Evolutionary conservation across 1,284 basidiomycete species (phyloP), one percentile per base, ranked within the genome.

Genomic region (Cryptococcus sp.): DNA sequence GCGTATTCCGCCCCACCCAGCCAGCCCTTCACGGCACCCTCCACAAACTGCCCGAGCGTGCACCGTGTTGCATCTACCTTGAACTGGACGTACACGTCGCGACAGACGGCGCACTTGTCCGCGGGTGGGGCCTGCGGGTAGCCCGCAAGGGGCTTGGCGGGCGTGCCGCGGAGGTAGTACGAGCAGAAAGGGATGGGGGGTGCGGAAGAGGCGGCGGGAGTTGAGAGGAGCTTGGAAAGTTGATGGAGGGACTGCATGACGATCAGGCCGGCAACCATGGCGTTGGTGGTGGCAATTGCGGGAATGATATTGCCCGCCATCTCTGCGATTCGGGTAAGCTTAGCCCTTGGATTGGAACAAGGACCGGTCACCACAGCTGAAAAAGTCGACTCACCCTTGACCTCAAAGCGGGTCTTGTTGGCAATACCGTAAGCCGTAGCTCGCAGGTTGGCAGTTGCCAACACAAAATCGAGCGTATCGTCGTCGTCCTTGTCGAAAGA

Each of bases 281-380:
- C 96, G 75, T 99, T 99, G 8, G 96, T 99, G 0, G 96, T 98
- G 2, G 96, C 96, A 65, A 98, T 98, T 1, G 96, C 96, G 0
- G 96, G 96, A 61, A 96, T 97, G 73, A 98, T 98, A 78, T 98
- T 99, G 12, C 96, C 95, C 0, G 96, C 96, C 90, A 98, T 98
- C 79, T 98, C 93, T 93, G 71, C n/a, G 18, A 23, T 12, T 42
- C 18, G 39, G 20, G 33, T 48, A 46, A 67, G 61, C 53, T 50
- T 21, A 42, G 15, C 2, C 3, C 15, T 24, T 21, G 6, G n/a
- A 0, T 44, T 18, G 5, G 9, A 33, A 9, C 28, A 49, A 40
- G 7, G 16, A 38, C 8, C 21, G 13, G 23, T 23, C 16, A 24
- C 13, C 6, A 16, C 18, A 28, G 20, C 49, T 21, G 18, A 8